phyloP scores from a whole-genome alignment of 2,329 filamentous ascomycete genomes.

The Fusarium sp. region DNA sequence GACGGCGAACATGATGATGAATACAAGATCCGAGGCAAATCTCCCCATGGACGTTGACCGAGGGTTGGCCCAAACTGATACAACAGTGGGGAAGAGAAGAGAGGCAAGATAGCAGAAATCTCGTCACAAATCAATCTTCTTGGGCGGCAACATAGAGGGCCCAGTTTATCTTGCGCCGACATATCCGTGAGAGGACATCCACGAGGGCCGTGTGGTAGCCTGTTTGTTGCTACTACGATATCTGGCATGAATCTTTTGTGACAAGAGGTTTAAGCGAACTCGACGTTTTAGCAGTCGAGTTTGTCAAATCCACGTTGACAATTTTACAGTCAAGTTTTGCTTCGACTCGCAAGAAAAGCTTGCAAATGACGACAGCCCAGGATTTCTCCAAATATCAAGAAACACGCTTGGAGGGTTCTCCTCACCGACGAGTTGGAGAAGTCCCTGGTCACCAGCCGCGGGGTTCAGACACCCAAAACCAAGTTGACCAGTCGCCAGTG shows the following conservation, averaged over 20 bases:
- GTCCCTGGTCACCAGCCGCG: background rate
- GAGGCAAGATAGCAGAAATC: slow-evolving; percentile 17
- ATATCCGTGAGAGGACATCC: slow-evolving; percentile 10
- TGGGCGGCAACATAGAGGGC: slow-evolving; percentile 5
- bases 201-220: background rate
- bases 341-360: background rate
- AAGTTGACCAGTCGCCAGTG: background rate
- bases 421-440: slow-evolving; percentile 40
- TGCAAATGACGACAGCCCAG: slow-evolving; percentile 28
- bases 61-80: slow-evolving; percentile 6
- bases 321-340: background rate
- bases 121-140: slow-evolving; percentile 23
- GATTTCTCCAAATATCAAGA: slow-evolving; percentile 28
- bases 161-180: slow-evolving; percentile 33
- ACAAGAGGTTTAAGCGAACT: background rate
- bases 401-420: slow-evolving; percentile 23
- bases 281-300: background rate
- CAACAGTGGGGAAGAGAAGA: slow-evolving; percentile 10
- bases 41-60: slow-evolving; percentile 31
- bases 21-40: background rate
- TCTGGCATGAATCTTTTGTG: background rate
- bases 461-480: background rate
- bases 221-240: background rate
- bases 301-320: background rate
- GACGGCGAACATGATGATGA: slow-evolving; percentile 5